A percentile compares a stretch with the other conserved stretches of the same genome.
Conservation (phyloP, 129 eudicot species). For the Solidago caesia region DNA sequence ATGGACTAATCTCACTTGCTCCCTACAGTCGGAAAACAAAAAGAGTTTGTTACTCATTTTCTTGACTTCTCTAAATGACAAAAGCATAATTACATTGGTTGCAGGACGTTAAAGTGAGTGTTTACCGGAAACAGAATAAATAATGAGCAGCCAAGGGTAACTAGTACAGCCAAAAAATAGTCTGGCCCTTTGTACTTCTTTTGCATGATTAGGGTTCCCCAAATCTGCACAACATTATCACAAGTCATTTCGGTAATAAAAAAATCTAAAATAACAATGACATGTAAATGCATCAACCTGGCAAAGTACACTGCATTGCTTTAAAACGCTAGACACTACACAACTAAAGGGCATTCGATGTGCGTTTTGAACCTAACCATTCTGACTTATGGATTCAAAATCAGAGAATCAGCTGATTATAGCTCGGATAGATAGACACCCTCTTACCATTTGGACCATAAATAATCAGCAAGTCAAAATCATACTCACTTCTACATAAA, state of each 20-base stretch:
- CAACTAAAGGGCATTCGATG: neutral
- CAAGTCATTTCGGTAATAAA: neutral
- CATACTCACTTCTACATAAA: neutral
- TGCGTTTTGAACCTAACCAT: neutral
- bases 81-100: neutral
- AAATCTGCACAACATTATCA: constrained; percentile 45
- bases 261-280: neutral
- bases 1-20: constrained; percentile 69
- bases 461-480: neutral
- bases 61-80: neutral
- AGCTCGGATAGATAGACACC: neutral
- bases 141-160: constrained; percentile 75
- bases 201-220: constrained; percentile 87
- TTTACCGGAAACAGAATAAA: constrained; percentile 76
- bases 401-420: neutral
- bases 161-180: constrained; percentile 69
- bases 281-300: neutral
- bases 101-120: neutral
- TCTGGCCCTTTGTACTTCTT: constrained; percentile 77
- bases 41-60: neutral
- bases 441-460: too few relatives aligned
- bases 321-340: neutral
- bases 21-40: constrained; percentile 43
- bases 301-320: neutral
- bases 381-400: neutral